Conservation (phyloP, 2,329 filamentous ascomycete species). For the Trichophyton schoenleinii region DNA sequence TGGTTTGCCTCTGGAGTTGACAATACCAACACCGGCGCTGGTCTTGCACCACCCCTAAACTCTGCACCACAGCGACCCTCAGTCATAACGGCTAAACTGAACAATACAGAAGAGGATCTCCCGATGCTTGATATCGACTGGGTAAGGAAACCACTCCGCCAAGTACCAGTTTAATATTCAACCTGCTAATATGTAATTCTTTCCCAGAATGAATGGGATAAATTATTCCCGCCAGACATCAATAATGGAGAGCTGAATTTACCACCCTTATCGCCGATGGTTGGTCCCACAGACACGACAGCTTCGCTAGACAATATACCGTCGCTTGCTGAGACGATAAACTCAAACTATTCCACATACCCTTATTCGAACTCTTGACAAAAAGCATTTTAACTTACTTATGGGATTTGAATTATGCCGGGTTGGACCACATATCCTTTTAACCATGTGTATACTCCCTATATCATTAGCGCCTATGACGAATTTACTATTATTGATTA, state of each 20-base stretch:
- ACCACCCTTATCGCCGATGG: conserved; percentile 19
- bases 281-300: neutral
- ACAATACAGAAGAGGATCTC: conserved; percentile 15
- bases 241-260: conserved; percentile 44
- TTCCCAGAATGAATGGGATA: conserved; percentile 24
- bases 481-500: neutral
- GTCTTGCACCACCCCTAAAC: conserved; percentile 11
- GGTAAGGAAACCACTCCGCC: conserved; percentile 37
- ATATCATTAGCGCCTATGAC: neutral
- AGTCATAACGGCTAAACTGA: neutral
- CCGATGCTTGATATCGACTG: conserved; percentile 49
- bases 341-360: neutral
- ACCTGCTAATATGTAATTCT: neutral
- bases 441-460: neutral
- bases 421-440: neutral
- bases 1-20: conserved; percentile 13
- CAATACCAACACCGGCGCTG: conserved; percentile 8
- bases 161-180: neutral
- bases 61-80: conserved; percentile 4
- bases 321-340: neutral
- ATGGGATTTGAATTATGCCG: too few species aligned
- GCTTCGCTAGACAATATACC: neutral
- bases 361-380: neutral
- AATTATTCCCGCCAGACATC: conserved; percentile 29
- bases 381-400: neutral